Evolutionary conservation across 331 rosid species (phyloP), one percentile per base, ranked within the genome.

Genomic region (Phaseolus coccineus): DNA sequence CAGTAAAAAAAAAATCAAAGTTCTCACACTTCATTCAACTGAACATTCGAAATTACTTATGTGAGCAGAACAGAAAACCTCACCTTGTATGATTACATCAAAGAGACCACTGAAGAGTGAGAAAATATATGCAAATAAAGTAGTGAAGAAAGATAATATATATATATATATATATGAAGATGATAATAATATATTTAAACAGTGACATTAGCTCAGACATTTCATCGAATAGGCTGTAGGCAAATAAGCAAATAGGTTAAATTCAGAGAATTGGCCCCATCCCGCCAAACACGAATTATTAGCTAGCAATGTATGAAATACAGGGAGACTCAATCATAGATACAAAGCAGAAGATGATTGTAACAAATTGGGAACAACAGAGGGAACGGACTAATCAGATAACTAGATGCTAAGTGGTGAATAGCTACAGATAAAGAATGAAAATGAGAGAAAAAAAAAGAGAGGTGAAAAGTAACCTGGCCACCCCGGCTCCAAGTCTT

Each of bases 401-500:
- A 22, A 6, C 33, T 11, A 40, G 12, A 6, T 22, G 35, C 44
- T 0, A 24, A 40, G 13, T 24, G 1, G 35, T 42, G 3, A 46
- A 46, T 14, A 1, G 55, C 12, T 19, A 40, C 53, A 67, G 39
- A 5, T 0, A 0, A 69, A 27, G 24, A 27, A 68, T 44, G 2
- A 16, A 40, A 40, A 67, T 42, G 12, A 16, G 0, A 31, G 30
- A 59, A 13, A 15, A 15, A 15, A 19, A 13, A 28, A 30, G 6
- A 50, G 51, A 46, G 16, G 61, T 30, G 66, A 25, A 15, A 33
- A 80, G 46, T 28, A 79, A 93, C 99, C 98, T 95, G 98, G 50
- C 80, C 89, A 14, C 99, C 97, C 81, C 93, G 93, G 80, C 71
- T 91, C 92, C 91, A 93, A 44, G 94, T 87, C 89, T 93, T 95